A percentile compares a stretch with the other conserved stretches of the same genome.
These are phyloP conservation scores for Colletotrichum trifolii DNA, from an alignment of 2,329 filamentous ascomycete genomes.

Conservation along the genomic window DNA sequence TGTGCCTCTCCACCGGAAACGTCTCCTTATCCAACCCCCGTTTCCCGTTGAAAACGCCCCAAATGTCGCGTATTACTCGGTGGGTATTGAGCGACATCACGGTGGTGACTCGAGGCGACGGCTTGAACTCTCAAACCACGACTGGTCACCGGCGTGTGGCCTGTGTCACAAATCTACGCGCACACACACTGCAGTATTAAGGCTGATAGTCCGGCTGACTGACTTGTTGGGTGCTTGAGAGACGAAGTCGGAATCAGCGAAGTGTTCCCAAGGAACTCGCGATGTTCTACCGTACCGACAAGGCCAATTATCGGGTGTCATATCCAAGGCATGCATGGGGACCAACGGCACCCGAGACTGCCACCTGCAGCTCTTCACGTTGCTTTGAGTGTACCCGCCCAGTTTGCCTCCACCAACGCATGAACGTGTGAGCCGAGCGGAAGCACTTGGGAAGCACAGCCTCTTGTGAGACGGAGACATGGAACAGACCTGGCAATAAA, in stretches of 20 bases:
- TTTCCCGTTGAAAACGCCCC: neutral
- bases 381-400: neutral
- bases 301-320: too few species aligned
- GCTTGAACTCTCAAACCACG: slow-evolving; percentile 5
- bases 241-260: too few species aligned
- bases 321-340: too few species aligned
- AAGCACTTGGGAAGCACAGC: neutral
- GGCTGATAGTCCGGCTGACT: neutral
- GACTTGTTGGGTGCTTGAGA: too few species aligned
- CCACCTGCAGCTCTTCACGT: neutral
- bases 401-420: neutral
- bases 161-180: slow-evolving; percentile 11
- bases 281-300: too few species aligned
- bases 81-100: too few species aligned
- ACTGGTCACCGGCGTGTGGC: slow-evolving; percentile 2
- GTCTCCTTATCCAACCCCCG: neutral
- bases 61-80: too few species aligned
- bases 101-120: neutral
- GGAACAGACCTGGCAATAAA: slow-evolving; percentile 9
- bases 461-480: slow-evolving; percentile 17
- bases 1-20: neutral
- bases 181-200: slow-evolving; percentile 6
- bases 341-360: too few species aligned
- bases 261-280: too few species aligned
- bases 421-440: neutral